phyloP scores from a whole-genome alignment of 1,139 yeast species.

The Hyphopichia fennica region DNA sequence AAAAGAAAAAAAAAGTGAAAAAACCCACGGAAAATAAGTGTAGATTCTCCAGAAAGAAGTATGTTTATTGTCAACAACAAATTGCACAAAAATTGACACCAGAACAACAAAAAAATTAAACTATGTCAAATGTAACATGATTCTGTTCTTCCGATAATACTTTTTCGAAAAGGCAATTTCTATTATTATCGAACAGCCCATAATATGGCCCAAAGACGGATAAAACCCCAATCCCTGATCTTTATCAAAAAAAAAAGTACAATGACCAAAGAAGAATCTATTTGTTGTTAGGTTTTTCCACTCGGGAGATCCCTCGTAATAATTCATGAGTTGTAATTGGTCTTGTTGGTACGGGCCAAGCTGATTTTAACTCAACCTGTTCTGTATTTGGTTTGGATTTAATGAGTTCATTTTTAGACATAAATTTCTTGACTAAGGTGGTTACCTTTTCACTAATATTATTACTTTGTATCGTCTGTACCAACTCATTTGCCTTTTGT shows the following conservation, averaged over 20 bases:
- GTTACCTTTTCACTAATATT: conserved; percentile 18
- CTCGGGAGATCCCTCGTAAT: conserved; percentile 19
- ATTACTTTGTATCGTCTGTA: conserved; percentile 14
- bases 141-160: no score
- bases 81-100: no score
- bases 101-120: no score
- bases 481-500: conserved; percentile 19
- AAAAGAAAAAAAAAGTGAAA: neutral
- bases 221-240: no score
- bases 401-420: neutral
- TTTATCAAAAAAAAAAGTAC: no score
- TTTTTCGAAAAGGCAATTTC: no score
- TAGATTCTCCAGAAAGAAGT: no score
- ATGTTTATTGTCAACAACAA: no score
- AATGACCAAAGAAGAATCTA: no score
- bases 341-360: conserved; percentile 20
- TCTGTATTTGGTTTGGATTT: neutral
- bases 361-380: neutral
- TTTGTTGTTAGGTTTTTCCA: conserved; percentile 9
- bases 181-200: no score
- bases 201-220: no score
- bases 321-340: conserved; percentile 19
- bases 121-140: neutral
- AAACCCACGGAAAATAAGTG: neutral
- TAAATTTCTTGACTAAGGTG: conserved; percentile 17